Evolutionary conservation across 2,329 filamentous ascomycete species (phyloP), one percentile per base, ranked within the genome.

Genomic region (Penicillium sclerotiorum): DNA sequence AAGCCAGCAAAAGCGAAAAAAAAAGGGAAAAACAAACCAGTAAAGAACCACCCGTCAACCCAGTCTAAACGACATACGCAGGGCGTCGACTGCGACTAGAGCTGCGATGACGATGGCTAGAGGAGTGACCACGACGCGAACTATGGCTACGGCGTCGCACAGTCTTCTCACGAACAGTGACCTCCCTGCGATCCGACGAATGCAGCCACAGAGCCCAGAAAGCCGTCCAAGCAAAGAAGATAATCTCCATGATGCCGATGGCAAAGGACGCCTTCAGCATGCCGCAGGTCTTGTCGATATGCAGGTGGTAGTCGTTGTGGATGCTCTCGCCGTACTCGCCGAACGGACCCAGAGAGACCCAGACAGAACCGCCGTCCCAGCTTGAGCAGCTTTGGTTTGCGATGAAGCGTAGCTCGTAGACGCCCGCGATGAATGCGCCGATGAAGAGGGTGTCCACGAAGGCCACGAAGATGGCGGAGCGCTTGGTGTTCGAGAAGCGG

Each of bases 251-350:
- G 70, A 97, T 96, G 41, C 83, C 90, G 60, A 96, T 86, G 2
- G 90, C 93, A 73, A 90, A 97, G 59, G 79, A 81, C 1, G 92
- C 88, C 81, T 96, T 97, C 65, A 96, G 83, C 90, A 96, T 94
- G 42, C 87, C 83, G 74, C 93, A 97, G 5, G 84, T 83, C 79
- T 93, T 93, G 71, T 89, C 80, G 30, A 85, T 71, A 45, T 80
- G 71, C 33, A 85, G 65, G 35, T 78, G 70, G 50, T 83, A 74
- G 8, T 63, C 63, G 48, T 73, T 79, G 44, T 73, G 73, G 40
- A 77, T 77, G 27, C 71, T 59, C 7, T 61, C 55, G 12, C 77
- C 77, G 36, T 82, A 82, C 56, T 73, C 77, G 23, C 83, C 80
- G 54, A 89, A 82, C 11, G 80, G 75, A 11, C 87, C 87, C 36